A percentile compares a stretch with the other conserved stretches of the same genome.
phyloP scores from a whole-genome alignment of 176 grass and related monocot species.

The Phoenix dactylifera region DNA sequence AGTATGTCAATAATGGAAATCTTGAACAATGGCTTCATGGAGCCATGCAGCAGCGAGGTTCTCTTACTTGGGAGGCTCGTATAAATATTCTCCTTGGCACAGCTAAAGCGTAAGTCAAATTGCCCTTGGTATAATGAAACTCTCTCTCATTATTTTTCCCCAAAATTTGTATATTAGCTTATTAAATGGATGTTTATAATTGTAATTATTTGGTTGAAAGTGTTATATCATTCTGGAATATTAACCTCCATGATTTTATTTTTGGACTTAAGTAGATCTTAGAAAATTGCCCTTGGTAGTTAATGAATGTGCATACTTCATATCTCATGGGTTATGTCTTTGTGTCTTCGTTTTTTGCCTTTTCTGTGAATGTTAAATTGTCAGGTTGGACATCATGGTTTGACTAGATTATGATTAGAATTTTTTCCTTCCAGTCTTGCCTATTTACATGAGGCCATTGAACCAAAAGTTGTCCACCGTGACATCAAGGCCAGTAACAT shows the following conservation, averaged over 20 bases:
- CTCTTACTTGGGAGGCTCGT: constrained; percentile 19
- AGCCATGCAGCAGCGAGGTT: background rate
- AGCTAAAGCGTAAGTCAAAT: constrained; percentile 18
- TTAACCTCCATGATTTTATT: too few species aligned
- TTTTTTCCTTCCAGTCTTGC: constrained; percentile 5
- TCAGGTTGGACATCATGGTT: too few species aligned
- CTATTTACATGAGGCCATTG: constrained; percentile 17
- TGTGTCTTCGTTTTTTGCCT: too few species aligned
- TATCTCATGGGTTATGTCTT: too few species aligned
- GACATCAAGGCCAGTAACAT: constrained; percentile 22
- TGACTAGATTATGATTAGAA: too few species aligned
- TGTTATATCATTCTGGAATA: too few species aligned
- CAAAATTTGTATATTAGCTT: background rate
- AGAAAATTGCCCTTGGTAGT: too few species aligned
- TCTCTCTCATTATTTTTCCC: background rate
- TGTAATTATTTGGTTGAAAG: too few species aligned
- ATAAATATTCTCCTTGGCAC: constrained; percentile 14
- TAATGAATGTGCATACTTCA: too few species aligned
- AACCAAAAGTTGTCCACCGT: constrained; percentile 17
- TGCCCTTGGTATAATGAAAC: background rate
- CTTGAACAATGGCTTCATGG: constrained; percentile 25
- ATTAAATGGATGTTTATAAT: too few species aligned
- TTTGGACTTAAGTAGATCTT: too few species aligned
- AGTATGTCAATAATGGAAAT: constrained; percentile 23
- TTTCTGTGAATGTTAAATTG: too few species aligned